A percentile compares a stretch with the other conserved stretches of the same genome.
These are phyloP conservation scores for Raffaelea ambrosiae DNA, from an alignment of 2,329 filamentous ascomycete species.

Conservation along the genomic window DNA sequence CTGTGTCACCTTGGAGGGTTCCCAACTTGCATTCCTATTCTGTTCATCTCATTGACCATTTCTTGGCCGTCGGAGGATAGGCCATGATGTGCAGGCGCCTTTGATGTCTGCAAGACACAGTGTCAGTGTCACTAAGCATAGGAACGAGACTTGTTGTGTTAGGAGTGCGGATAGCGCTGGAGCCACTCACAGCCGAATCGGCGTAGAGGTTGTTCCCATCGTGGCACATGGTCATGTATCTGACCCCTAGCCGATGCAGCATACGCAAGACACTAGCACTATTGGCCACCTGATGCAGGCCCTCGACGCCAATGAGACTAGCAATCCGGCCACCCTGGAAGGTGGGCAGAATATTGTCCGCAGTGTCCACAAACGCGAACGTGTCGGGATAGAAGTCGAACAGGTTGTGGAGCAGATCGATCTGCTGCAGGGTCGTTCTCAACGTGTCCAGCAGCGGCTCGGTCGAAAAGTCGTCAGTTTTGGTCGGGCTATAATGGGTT, in stretches of 20 bases:
- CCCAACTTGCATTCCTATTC: constrained; percentile 48
- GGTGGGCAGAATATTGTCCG: neutral
- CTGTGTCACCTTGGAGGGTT: no score
- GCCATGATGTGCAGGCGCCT: constrained; percentile 24
- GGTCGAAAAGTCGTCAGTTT: neutral
- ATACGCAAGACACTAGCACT: constrained; percentile 15
- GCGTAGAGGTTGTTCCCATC: constrained; percentile 7
- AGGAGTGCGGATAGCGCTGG: no score
- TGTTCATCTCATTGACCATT: constrained; percentile 61
- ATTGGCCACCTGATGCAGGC: constrained; percentile 16
- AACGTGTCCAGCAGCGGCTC: neutral
- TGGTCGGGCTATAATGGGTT: neutral
- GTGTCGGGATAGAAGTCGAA: neutral
- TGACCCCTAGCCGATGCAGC: constrained; percentile 15
- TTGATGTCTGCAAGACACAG: no score
- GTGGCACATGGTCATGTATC: constrained; percentile 15
- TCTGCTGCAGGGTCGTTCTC: neutral
- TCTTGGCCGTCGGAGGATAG: constrained; percentile 35
- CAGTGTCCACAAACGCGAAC: neutral
- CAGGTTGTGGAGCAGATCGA: neutral
- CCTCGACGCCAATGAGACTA: constrained; percentile 18
- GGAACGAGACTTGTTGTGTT: no score
- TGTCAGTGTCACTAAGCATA: no score
- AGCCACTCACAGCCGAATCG: neutral
- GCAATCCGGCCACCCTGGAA: constrained; percentile 16